A percentile compares a stretch with the other conserved stretches of the same genome.
These are phyloP conservation scores for Periglandula ipomoeae DNA, from an alignment of 2,329 filamentous ascomycete species.

Conservation along the genomic window DNA sequence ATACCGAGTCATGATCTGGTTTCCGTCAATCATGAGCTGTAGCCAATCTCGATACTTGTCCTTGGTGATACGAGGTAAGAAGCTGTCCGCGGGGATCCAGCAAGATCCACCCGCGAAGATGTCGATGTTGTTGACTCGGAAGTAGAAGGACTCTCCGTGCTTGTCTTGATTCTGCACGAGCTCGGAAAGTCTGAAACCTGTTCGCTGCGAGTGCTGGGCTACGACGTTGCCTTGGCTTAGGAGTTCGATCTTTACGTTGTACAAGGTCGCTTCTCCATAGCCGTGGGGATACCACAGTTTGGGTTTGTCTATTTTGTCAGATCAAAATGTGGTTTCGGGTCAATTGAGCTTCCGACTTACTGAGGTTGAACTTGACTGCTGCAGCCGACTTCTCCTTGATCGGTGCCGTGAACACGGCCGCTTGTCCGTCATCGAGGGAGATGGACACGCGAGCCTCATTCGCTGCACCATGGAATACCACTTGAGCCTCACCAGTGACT, in stretches of 20 bases:
- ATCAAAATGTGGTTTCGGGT: too few species aligned
- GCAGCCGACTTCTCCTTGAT: too few species aligned
- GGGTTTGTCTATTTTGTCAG: conserved; percentile 29
- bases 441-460: too few species aligned
- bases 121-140: conserved; percentile 62
- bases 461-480: too few species aligned
- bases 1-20: conserved; percentile 18
- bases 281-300: conserved; percentile 13
- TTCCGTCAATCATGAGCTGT: conserved; percentile 51
- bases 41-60: conserved; percentile 44
- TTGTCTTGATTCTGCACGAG: conserved; percentile 46
- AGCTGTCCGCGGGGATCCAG: conserved; percentile 73
- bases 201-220: conserved; percentile 34
- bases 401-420: too few species aligned
- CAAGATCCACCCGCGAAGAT: conserved; percentile 68
- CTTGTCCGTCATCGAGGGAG: too few species aligned
- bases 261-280: conserved; percentile 9
- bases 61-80: conserved; percentile 56
- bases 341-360: too few species aligned
- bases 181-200: conserved; percentile 54
- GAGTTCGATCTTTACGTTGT: background rate
- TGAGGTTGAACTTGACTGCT: too few species aligned
- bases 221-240: background rate
- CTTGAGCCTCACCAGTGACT: conserved; percentile 21
- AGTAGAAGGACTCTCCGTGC: conserved; percentile 64